These are phyloP conservation scores for Hemisphaericaspora nanyangensis DNA, from an alignment of 805 yeast species.

Conservation along the genomic window DNA sequence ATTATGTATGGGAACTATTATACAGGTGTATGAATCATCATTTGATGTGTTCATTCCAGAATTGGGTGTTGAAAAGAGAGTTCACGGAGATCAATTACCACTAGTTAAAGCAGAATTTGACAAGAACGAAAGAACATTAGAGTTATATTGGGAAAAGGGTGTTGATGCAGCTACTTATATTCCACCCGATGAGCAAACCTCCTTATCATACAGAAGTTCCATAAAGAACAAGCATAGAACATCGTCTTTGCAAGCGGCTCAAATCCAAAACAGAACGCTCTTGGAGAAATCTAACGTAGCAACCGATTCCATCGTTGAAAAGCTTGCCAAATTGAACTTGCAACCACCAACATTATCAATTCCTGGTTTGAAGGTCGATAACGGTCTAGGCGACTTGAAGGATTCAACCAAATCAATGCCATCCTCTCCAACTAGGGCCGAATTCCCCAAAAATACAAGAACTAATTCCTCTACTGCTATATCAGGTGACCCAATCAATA, in stretches of 20 bases:
- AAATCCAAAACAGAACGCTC: conserved; percentile 41
- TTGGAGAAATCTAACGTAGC: conserved; percentile 23
- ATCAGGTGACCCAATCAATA: conserved; percentile 14
- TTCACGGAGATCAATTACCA: conserved; percentile 96
- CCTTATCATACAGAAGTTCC: conserved; percentile 70
- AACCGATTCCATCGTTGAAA: conserved; percentile 43
- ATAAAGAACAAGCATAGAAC: conserved; percentile 76
- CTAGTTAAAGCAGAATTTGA: conserved; percentile 89
- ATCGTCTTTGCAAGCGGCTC: conserved; percentile 69
- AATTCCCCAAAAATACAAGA: conserved; percentile 18
- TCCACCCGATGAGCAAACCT: conserved; percentile 85
- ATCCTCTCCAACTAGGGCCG: conserved; percentile 17
- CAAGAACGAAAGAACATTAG: conserved; percentile 60
- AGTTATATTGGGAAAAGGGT: conserved; percentile 90
- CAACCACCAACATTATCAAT: conserved; percentile 40
- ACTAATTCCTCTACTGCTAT: conserved; percentile 12
- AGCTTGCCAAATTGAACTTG: conserved; percentile 49
- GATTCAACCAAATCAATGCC: conserved; percentile 22
- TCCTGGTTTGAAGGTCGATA: conserved; percentile 14
- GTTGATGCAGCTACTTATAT: conserved; percentile 86
- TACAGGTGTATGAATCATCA: conserved; percentile 93
- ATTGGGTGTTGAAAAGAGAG: conserved; percentile 91
- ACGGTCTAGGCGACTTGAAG: background rate
- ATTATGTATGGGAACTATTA: conserved; percentile 78
- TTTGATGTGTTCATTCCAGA: conserved; percentile 92